Base-by-base conservation (phyloP, 2,329 filamentous ascomycete genomes). In the Chaetomiaceae sp. region DNA sequence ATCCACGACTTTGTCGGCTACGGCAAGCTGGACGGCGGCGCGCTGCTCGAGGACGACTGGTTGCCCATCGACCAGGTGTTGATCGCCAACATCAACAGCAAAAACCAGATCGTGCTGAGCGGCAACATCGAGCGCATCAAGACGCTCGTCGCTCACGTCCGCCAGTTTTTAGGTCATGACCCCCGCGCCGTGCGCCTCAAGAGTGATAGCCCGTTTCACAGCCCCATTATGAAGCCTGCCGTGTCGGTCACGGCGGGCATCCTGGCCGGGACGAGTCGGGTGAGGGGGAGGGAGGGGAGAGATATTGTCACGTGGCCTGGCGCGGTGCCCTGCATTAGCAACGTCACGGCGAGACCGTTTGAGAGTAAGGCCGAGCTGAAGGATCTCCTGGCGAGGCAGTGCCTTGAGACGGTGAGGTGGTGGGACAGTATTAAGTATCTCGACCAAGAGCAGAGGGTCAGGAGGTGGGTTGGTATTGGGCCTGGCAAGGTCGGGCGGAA, bases 401-500 rank as follows among this genome's bases (percentile, higher is more conserved):
- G 88, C 57, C 83, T 94, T n/a, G 90, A 96, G 72, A 96, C 91
- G 27, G 90, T 97, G 38, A 79, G 82, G 55, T 97, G 92, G 92
- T 96, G 91, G 85, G 89, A 95, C 62, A 94, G 89, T 64, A 91
- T 97, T 64, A 84, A 83, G 61, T 96, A 95, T 65, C 74, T 96
- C 46, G 89, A 96, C 68, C 85, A 94, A 67, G 84, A 94, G 63
- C 81, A 86, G 65, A 85, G 85, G 58, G 88, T 96, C 17, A 79
- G 85, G 63, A 78, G 91, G 52, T 96, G 92, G 87, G 81, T 97
- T 46, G 92, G 92, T 39, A 89, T 97, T 58, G 92, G 92, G 0
- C 92, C 92, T 0, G 92, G 92, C 5, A 95, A 95, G 68, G 92
- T 97, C 2, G 92, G 92, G 1, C 80, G 91, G 53, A 96, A 96